Evolutionary conservation across 176 grass and related monocot genomes (phyloP).

Genomic region (Oryza longistaminata): DNA sequence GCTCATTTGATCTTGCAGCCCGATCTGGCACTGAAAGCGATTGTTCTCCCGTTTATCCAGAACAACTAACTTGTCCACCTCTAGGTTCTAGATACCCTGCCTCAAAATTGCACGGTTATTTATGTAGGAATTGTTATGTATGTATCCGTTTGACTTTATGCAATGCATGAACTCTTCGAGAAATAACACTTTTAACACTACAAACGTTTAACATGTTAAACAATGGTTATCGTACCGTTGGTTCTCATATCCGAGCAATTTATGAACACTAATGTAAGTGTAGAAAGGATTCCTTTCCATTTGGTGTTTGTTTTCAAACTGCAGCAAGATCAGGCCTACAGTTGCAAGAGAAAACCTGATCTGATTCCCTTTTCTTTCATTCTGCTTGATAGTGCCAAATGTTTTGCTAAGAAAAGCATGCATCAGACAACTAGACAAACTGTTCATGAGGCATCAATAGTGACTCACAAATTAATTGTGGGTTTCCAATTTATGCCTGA

Average conservation of each 20-base stretch:
- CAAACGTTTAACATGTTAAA: neutral
- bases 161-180: neutral
- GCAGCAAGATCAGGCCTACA: no score
- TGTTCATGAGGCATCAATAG: neutral
- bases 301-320: neutral
- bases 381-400: neutral
- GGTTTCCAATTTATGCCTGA: neutral
- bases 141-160: neutral
- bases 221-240: neutral
- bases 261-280: neutral
- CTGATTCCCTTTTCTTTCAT: no score
- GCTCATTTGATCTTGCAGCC: constrained; percentile 18
- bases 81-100: neutral
- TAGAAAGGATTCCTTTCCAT: neutral
- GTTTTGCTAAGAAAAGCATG: neutral
- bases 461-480: neutral
- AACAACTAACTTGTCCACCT: neutral
- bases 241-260: neutral
- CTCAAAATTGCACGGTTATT: neutral
- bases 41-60: neutral
- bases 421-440: neutral
- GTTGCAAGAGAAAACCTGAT: no score
- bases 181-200: neutral
- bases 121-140: constrained; percentile 9
- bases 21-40: neutral